A percentile compares a stretch with the other conserved stretches of the same genome.
These are phyloP conservation scores for Colletotrichum karsti DNA, from an alignment of 2,329 filamentous ascomycete species.

Conservation along the genomic window DNA sequence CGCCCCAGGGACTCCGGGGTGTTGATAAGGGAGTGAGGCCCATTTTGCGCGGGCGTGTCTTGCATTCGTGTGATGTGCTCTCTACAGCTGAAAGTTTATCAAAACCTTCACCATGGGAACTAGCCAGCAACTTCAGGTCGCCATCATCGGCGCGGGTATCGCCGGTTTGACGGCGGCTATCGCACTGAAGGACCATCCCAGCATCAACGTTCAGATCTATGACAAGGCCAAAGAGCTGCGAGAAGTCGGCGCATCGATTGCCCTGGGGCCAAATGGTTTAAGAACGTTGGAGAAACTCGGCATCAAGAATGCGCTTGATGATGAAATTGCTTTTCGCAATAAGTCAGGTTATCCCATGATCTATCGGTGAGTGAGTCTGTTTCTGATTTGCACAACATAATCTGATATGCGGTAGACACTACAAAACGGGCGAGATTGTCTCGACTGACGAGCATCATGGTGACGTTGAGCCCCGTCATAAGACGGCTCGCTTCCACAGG, in stretches of 20 bases:
- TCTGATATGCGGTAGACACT: slow-evolving; percentile 39
- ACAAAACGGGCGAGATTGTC: slow-evolving; percentile 52
- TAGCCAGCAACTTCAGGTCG: slow-evolving; percentile 43
- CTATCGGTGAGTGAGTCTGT: slow-evolving; percentile 42
- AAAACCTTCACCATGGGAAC: neutral
- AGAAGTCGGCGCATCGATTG: slow-evolving; percentile 58
- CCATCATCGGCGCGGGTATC: slow-evolving; percentile 60
- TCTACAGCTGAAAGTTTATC: neutral
- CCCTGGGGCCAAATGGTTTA: slow-evolving; percentile 61
- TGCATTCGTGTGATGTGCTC: neutral
- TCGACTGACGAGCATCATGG: slow-evolving; percentile 51
- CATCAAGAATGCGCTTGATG: slow-evolving; percentile 52
- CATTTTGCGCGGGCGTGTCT: neutral
- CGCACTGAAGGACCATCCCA: slow-evolving; percentile 48
- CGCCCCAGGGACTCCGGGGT: neutral
- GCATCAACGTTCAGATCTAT: slow-evolving; percentile 56
- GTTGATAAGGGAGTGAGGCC: slow-evolving; percentile 1
- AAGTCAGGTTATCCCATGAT: slow-evolving; percentile 53
- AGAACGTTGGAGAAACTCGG: slow-evolving; percentile 59
- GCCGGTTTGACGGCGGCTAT: slow-evolving; percentile 58
- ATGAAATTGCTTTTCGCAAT: slow-evolving; percentile 49
- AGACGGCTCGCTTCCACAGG: slow-evolving; percentile 55
- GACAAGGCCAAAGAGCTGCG: slow-evolving; percentile 55
- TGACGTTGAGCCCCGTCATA: slow-evolving; percentile 44
- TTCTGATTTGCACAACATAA: fast-evolving